These are phyloP conservation scores for Sapria himalayana DNA, from an alignment of 345 rosid species.

Conservation along the genomic window DNA sequence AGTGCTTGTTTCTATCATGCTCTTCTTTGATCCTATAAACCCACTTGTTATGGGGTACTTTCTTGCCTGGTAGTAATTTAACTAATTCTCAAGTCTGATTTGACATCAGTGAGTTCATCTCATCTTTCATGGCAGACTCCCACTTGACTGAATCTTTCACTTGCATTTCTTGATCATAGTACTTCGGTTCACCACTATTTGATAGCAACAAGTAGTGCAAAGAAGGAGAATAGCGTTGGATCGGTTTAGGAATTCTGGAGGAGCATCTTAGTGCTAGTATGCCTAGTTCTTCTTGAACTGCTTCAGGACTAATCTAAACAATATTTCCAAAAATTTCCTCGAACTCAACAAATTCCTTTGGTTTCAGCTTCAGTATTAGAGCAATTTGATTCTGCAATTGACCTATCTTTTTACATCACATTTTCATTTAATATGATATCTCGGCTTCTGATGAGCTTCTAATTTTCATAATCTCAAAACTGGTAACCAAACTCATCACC, in stretches of 20 bases:
- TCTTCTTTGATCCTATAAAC: neutral
- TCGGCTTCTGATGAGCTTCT: neutral
- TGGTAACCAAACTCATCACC: neutral
- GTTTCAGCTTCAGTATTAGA: neutral
- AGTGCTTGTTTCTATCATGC: neutral
- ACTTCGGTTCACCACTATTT: neutral
- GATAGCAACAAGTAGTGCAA: neutral
- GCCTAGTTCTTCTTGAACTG: neutral
- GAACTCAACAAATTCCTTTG: neutral
- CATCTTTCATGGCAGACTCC: neutral
- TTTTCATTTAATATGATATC: too few relatives aligned
- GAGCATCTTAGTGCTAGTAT: neutral
- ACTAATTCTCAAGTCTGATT: neutral
- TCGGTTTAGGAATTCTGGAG: neutral
- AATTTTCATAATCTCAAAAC: neutral
- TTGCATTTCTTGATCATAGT: too few relatives aligned
- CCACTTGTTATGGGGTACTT: neutral
- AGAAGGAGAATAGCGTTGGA: neutral
- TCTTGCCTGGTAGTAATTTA: neutral
- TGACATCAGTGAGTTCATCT: neutral
- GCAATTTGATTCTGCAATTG: neutral
- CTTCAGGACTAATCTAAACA: neutral
- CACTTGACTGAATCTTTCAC: too few relatives aligned
- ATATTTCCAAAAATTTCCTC: neutral
- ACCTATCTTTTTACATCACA: neutral